These are phyloP conservation scores for Trematosphaeria pertusa DNA, from an alignment of 2,329 filamentous ascomycete species.

Conservation along the genomic window DNA sequence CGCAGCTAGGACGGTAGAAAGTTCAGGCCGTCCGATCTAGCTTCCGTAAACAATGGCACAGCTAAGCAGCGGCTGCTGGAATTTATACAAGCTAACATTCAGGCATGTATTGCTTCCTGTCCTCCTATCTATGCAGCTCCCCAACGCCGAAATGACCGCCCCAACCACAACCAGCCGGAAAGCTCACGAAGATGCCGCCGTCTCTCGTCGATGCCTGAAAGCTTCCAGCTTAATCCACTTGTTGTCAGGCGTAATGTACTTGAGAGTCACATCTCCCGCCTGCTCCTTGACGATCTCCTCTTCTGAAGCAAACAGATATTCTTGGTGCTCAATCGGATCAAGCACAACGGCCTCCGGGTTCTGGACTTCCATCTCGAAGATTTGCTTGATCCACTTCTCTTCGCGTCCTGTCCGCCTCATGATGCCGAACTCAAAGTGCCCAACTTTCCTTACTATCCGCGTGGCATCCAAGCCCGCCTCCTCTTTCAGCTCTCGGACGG, in stretches of 20 bases:
- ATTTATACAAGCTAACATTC: too few species aligned
- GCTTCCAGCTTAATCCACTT: slow-evolving; percentile 44
- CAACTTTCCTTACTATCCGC: slow-evolving; percentile 52
- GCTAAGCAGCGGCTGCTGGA: too few species aligned
- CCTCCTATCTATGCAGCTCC: neutral
- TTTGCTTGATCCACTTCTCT: slow-evolving; percentile 45
- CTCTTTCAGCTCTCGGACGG: slow-evolving; percentile 59
- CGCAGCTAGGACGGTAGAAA: too few species aligned
- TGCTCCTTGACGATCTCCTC: slow-evolving; percentile 45
- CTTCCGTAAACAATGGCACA: too few species aligned
- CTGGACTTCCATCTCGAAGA: slow-evolving; percentile 42
- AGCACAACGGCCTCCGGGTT: slow-evolving; percentile 29
- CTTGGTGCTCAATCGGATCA: slow-evolving; percentile 53
- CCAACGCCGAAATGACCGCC: neutral
- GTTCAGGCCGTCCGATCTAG: too few species aligned
- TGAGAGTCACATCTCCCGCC: slow-evolving; percentile 33
- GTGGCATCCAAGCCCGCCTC: slow-evolving; percentile 58
- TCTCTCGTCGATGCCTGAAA: slow-evolving; percentile 33
- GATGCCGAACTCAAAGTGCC: slow-evolving; percentile 40
- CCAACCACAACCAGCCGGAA: too few species aligned
- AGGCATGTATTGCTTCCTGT: too few species aligned
- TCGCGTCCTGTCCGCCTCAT: slow-evolving; percentile 13
- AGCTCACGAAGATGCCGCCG: too few species aligned
- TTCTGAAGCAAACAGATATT: slow-evolving; percentile 49
- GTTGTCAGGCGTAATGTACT: slow-evolving; percentile 40